Base-by-base conservation (phyloP, 345 rosid genomes). In the Brassica incana region DNA sequence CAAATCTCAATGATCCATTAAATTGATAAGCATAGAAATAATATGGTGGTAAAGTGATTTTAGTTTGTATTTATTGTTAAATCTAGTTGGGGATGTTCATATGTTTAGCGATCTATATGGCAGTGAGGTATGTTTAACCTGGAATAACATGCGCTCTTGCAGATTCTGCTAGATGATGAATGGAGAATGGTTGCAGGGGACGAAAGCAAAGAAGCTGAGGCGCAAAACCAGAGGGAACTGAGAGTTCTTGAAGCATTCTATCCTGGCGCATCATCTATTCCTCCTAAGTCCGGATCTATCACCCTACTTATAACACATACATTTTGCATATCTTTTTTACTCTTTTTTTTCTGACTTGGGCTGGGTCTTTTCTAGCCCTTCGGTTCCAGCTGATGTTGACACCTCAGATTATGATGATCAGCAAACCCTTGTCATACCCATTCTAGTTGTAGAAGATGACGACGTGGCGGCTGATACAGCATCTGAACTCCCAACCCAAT, bases 111-210 rank as follows among this genome's bases (percentile, higher is more conserved):
- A 6, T 23, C 0, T 35, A 66, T 75, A 65, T 62, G 35, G 29
- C 70, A 63, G 40, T 70, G 62, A 70, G 11, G 18, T 75, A 52
- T 68, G 69, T 60, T 45, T 4, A 74, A 73, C 33, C 74, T 83
- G 71, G 81, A 76, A 62, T 74, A 36, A 54, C 77, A 45, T n/a
- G 23, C 25, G 5, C 65, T 75, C n/a, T 82, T 77, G 71, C 90
- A 95, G 99, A 79, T 90, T 77, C 35, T 84, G 38, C 77, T 90
- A 74, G 65, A 88, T 82, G 36, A 56, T 65, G 77, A 76, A 10
- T 94, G 98, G 99, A 90, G 75, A 88, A 96, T 95, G 80, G 98
- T 89, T 83, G 87, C 92, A 29, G 99, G 97, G 62, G 95, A 93
- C 12, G 98, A 93, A 85, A 93, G 94, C 84, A 70, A 85, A 83